Evolutionary conservation across 2,329 filamentous ascomycete species (phyloP).

Genomic region (Trichoderma gracile): DNA sequence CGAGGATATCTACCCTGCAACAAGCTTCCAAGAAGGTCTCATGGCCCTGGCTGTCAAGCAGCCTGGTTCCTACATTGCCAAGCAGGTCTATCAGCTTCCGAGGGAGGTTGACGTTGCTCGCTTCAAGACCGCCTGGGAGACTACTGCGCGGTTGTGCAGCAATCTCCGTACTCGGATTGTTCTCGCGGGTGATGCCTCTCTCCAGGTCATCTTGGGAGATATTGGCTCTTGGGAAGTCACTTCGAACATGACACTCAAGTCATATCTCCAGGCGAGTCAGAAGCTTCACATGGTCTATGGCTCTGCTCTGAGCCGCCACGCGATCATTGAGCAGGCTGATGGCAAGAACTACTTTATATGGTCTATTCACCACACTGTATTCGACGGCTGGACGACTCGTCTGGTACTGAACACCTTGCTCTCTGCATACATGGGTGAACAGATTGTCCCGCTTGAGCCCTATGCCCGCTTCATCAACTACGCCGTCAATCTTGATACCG

Average conservation of each 20-base stretch:
- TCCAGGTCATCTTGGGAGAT: conserved; percentile 26
- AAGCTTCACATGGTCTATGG: conserved; percentile 11
- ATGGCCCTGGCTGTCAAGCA: conserved; percentile 34
- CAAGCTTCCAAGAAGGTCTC: conserved; percentile 43
- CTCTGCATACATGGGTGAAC: not conserved
- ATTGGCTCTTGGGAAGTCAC: conserved; percentile 15
- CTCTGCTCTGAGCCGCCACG: conserved; percentile 1
- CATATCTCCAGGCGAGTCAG: not conserved
- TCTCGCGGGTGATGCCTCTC: conserved; percentile 7
- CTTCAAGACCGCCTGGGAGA: conserved; percentile 30
- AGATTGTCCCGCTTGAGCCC: not conserved
- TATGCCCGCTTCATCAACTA: conserved; percentile 38
- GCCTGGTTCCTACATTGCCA: conserved; percentile 30
- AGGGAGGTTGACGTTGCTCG: conserved; percentile 8
- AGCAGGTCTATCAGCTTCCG: conserved; percentile 26
- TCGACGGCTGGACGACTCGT: conserved; percentile 20
- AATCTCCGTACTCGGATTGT: conserved; percentile 32
- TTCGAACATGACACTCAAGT: not conserved
- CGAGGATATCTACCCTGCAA: conserved; percentile 41
- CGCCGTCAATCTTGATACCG: not conserved
- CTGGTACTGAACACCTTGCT: not conserved
- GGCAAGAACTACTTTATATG: conserved; percentile 12
- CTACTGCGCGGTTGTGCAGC: conserved; percentile 24
- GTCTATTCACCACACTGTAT: conserved; percentile 14
- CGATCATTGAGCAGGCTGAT: conserved; percentile 7